phyloP scores from a whole-genome alignment of 2,329 filamentous ascomycete species.

The Alternaria consortialis region DNA sequence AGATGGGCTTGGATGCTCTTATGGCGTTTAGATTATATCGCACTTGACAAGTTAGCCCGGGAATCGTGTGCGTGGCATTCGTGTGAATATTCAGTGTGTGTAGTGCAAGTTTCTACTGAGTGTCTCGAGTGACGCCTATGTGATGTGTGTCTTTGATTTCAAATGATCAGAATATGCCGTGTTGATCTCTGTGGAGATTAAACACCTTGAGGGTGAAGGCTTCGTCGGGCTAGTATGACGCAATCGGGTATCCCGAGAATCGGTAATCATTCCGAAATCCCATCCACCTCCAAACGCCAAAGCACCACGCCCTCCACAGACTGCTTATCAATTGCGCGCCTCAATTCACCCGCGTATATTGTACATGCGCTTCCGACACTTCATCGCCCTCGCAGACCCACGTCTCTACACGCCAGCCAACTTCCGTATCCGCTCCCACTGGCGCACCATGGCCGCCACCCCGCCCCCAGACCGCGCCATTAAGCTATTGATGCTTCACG shows the following conservation, averaged over 20 bases:
- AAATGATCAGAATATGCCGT: background rate
- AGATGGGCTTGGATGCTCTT: background rate
- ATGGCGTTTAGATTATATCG: no score
- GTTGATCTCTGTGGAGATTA: background rate
- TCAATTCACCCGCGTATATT: background rate
- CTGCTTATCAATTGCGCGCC: background rate
- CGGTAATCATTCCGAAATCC: constrained; percentile 14
- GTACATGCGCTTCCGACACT: constrained; percentile 15
- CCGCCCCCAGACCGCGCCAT: constrained; percentile 49
- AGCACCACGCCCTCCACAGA: background rate
- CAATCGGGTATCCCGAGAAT: constrained; percentile 13
- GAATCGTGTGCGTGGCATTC: background rate
- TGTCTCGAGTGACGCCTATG: background rate
- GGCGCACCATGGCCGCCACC: constrained; percentile 42
- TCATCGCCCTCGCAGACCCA: constrained; percentile 10
- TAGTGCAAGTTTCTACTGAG: background rate
- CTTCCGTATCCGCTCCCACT: constrained; percentile 27
- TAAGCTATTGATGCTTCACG: constrained; percentile 63
- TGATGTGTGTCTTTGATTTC: background rate
- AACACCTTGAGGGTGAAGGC: background rate
- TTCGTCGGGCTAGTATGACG: constrained; percentile 12
- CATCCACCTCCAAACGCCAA: background rate
- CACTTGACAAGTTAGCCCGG: background rate
- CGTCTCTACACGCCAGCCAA: constrained; percentile 22
- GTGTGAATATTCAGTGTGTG: background rate